Conservation (phyloP, 2,329 filamentous ascomycete genomes). For the Exserohilum rostratum region DNA sequence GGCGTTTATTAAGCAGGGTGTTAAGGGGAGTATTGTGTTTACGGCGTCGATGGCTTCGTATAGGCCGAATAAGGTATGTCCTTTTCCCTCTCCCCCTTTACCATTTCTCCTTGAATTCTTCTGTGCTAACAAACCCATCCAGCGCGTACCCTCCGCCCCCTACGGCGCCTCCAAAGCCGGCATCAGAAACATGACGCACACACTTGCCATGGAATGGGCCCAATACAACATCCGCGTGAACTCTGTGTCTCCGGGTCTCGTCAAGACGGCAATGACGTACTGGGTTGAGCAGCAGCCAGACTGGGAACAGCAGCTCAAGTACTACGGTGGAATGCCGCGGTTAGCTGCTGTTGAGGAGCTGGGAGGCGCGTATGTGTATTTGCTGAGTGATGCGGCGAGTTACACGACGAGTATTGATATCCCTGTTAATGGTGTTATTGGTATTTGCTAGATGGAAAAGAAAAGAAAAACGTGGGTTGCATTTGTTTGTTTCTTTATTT, state of each 20-base stretch:
- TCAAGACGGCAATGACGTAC: constrained; percentile 50
- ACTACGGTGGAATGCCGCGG: constrained; percentile 64
- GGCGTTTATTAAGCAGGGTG: constrained; percentile 53
- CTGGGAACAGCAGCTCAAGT: constrained; percentile 63
- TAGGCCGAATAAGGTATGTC: constrained; percentile 50
- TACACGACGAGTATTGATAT: constrained; percentile 61
- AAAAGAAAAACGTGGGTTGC: neutral
- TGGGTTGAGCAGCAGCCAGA: constrained; percentile 59
- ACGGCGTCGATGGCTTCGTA: constrained; percentile 57
- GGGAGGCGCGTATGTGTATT: constrained; percentile 63
- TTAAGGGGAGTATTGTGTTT: constrained; percentile 56
- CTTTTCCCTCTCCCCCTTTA: neutral
- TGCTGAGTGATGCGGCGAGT: constrained; percentile 60
- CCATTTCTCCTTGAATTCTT: neutral
- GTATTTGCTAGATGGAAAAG: constrained; percentile 29
- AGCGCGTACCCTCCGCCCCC: constrained; percentile 47
- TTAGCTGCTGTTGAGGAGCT: constrained; percentile 61
- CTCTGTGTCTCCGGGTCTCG: constrained; percentile 45
- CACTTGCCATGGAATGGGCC: constrained; percentile 50
- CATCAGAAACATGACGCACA: constrained; percentile 53
- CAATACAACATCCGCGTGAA: constrained; percentile 49
- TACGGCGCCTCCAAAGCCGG: constrained; percentile 56
- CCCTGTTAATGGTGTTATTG: constrained; percentile 49
- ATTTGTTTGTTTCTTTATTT: neutral
- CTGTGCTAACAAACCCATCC: neutral